Percentiles rank a stretch among this genome's conserved stretches.
Conservation (phyloP, 2,329 filamentous ascomycete genomes). For the Pseudophaeomoniella oleicola region DNA sequence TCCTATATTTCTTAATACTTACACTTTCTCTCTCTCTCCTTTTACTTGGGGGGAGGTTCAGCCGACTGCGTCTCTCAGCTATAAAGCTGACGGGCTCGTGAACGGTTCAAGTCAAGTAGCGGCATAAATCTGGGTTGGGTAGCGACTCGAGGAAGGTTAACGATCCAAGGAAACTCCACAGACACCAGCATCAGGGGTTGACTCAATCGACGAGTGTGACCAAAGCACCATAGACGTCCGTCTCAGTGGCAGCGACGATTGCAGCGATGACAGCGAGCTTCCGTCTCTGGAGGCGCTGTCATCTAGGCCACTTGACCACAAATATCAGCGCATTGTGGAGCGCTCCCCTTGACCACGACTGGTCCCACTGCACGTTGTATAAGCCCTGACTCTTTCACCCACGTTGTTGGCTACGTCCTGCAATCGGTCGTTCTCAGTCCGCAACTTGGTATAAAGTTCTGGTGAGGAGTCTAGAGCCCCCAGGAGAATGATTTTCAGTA, state of each 20-base stretch:
- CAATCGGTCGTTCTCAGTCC: constrained; percentile 17
- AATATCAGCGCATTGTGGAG: constrained; percentile 3
- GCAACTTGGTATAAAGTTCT: constrained; percentile 14
- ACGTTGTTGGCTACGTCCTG: constrained; percentile 16
- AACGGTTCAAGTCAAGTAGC: background rate
- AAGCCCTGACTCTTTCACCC: constrained; percentile 17
- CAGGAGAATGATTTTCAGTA: constrained; percentile 21
- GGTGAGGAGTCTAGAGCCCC: constrained; percentile 17
- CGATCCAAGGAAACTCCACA: background rate
- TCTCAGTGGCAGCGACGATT: background rate
- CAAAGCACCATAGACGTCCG: background rate
- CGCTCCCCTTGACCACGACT: constrained; percentile 10
- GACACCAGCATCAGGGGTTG: background rate
- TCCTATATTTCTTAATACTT: background rate
- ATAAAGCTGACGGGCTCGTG: background rate
- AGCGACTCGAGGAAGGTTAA: background rate
- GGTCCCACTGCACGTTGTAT: constrained; percentile 13
- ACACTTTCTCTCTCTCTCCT: background rate
- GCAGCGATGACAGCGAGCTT: background rate
- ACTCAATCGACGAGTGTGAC: background rate
- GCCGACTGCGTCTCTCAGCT: background rate
- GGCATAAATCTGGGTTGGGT: background rate
- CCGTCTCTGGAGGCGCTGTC: background rate
- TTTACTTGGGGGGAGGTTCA: too few relatives aligned
- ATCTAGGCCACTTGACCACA: constrained; percentile 2